A percentile compares a stretch with the other conserved stretches of the same genome.
Conservation (phyloP, 805 yeast genomes). For the Pichia paraexigua region DNA sequence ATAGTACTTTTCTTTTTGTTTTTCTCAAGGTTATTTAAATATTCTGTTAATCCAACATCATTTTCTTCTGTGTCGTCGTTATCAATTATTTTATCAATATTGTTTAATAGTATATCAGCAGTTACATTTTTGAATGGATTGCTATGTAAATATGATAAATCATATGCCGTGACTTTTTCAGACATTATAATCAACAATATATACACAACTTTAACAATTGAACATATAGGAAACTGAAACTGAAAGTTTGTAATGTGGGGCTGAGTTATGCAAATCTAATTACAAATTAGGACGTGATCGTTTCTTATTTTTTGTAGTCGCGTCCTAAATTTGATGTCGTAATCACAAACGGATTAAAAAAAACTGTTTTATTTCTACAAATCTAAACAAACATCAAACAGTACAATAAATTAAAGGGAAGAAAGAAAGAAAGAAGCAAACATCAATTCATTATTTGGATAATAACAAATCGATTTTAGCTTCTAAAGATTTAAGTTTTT, state of each 20-base stretch:
- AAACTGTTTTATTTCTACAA: neutral
- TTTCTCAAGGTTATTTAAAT: neutral
- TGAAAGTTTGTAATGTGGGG: too few relatives aligned
- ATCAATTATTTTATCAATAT: neutral
- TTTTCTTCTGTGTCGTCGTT: neutral
- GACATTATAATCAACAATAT: neutral
- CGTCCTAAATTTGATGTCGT: too few relatives aligned
- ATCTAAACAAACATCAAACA: neutral
- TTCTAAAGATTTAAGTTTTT: slow-evolving; percentile 49
- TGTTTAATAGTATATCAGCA: slow-evolving; percentile 11
- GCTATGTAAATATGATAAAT: slow-evolving; percentile 10
- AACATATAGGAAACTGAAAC: too few relatives aligned
- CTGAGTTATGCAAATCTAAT: too few relatives aligned
- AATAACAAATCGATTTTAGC: slow-evolving; percentile 50
- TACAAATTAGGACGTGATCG: too few relatives aligned
- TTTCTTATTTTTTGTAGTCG: too few relatives aligned
- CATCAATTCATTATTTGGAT: slow-evolving; percentile 26
- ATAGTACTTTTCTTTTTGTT: neutral
- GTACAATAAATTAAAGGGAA: too few relatives aligned
- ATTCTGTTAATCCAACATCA: neutral
- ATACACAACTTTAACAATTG: neutral
- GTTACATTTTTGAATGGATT: slow-evolving; percentile 26
- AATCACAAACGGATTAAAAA: too few relatives aligned
- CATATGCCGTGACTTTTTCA: slow-evolving; percentile 17
- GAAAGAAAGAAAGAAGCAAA: neutral